Evolutionary conservation across 257 asterid species (phyloP), one percentile per base, ranked within the genome.

Genomic region (Craterostigma plantagineum): DNA sequence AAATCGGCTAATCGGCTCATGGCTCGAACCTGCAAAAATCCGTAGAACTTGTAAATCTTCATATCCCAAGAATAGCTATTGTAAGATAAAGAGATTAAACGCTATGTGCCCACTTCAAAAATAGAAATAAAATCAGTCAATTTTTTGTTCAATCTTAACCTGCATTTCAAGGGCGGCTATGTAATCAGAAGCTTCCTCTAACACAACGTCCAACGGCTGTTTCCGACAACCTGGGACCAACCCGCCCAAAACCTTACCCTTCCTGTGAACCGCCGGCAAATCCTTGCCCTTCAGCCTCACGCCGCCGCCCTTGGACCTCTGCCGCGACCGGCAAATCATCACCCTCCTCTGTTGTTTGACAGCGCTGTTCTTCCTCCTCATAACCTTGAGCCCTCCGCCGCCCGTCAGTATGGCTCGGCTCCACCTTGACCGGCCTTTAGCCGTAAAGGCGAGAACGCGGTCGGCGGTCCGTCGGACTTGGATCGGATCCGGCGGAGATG

Each of bases 91-190:
- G 33, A 14, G n/a, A n/a, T 3, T 41, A 41, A 8, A 41, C 45
- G 16, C 4, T n/a, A 1, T 8, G 12, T 1, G 17, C 14, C 10
- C 16, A 9, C 45, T 41, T 41, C 16, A 9, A 41, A n/a, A 8
- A 9, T 14, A 8, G 45, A 9, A 17, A 14, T 10, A 13, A 10
- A 37, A 10, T 10, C 14, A 10, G 14, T 37, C 17, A 41, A 17
- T 8, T 14, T 11, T 8, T 41, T 1, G 12, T 3, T 9, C 16
- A 63, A n/a, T n/a, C n/a, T n/a, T n/a, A n/a, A n/a, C 79, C 75
- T 82, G 98, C 98, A 87, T 82, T 73, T 87, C 70, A 9, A 87
- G 92, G 16, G 98, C 98, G 7, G 98, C 79, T 4, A 87, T 87
- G 33, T 82, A 87, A 70, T 87, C 98, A 1, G 70, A 58, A 0